Base-by-base conservation (phyloP, 768 basidiomycete genomes). In the Serendipita vermifera region DNA sequence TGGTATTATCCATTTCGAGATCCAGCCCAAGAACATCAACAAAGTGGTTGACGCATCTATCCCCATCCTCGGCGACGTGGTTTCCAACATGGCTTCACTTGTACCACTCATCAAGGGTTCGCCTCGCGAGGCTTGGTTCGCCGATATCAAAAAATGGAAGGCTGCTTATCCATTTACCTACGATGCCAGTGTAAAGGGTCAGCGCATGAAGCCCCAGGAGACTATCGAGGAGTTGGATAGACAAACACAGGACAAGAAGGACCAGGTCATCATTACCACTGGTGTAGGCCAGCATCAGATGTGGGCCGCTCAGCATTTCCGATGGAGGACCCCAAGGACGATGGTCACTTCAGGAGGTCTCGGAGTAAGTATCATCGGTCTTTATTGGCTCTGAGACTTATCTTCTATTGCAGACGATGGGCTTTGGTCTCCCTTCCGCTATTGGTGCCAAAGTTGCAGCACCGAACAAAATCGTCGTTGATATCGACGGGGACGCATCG, bases 261-360 rank as follows among this genome's bases (percentile, higher is more conserved):
- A 88, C 57, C 81, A 97, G 22, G 78, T 96, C 35, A 71, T 99
- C 64, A 71, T 99, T 54, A 70, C 89, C 9, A 99, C 96, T 14
- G 96, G 96, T 62, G 96, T 99, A 20, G 96, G 96, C 5, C 96
- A 99, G 68, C 96, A 98, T 72, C 94, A 99, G 71, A 98, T 98
- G 96, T 98, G 91, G 92, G 94, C 94, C 1, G 89, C 88, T 38
- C 96, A 99, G 69, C 76, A 84, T 67, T 98, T 80, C 71, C 76
- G 93, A 58, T 99, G 93, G 93, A 85, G 72, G 59, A 72, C 84
- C 48, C 96, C 96, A 0, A 77, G 83, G 38, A 77, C 87, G 41
- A 77, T 97, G 84, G 82, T 94, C 55, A 90, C 92, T 13, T 92
- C 88, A 32, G 94, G 94, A 61, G 94, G 94, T 61, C 78, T 97